A percentile compares a stretch with the other conserved stretches of the same genome.
Evolutionary conservation across 75 land plant species (phyloP).

Genomic region (Sequoia sempervirens): DNA sequence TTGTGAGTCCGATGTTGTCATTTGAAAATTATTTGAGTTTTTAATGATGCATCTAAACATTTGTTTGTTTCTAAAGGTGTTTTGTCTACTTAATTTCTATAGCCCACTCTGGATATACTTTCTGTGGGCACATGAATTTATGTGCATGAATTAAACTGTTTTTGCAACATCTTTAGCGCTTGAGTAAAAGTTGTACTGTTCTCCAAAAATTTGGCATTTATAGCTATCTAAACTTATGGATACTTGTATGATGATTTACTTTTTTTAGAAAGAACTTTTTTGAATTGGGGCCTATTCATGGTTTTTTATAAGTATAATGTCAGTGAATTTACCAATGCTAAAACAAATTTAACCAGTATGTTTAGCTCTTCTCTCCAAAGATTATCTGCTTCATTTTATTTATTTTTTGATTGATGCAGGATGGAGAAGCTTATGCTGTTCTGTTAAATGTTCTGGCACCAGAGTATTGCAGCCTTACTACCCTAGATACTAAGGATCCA

Average conservation of each 20-base stretch:
- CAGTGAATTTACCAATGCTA: conserved; percentile 30
- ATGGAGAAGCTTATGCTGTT: conserved; percentile 90
- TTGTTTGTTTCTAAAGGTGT: not conserved
- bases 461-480: conserved; percentile 57
- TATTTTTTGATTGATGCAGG: conserved; percentile 45
- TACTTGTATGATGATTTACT: not conserved
- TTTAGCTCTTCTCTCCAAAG: not conserved
- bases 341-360: not conserved
- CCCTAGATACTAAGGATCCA: conserved; percentile 63
- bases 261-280: not conserved
- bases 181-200: not conserved
- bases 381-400: not conserved
- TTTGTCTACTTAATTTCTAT: not conserved
- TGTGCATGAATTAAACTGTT: not conserved
- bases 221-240: not conserved
- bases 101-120: not conserved
- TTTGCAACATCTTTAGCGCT: not conserved
- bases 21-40: not conserved
- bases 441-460: conserved; percentile 91
- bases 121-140: not conserved
- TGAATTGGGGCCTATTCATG: conserved; percentile 7
- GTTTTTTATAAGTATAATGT: conserved; percentile 57
- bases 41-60: not conserved
- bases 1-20: not conserved
- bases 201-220: not conserved